Percentiles rank a stretch among this genome's conserved stretches.
Evolutionary conservation across 2,329 filamentous ascomycete genomes (phyloP).

Genomic region (Calonectria henricotiae): DNA sequence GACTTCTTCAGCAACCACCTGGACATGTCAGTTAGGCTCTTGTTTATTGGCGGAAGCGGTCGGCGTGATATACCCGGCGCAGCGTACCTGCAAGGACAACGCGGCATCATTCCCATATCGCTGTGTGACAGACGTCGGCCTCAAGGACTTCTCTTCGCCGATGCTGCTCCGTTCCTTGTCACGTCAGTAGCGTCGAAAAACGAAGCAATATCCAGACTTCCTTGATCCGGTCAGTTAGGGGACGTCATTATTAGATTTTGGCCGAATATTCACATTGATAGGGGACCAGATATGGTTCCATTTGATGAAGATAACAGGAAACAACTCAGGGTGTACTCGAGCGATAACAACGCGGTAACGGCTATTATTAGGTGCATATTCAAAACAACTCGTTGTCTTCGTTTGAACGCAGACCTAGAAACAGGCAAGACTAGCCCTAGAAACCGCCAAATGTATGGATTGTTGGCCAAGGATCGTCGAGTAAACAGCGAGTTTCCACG

Average conservation of each 20-base stretch:
- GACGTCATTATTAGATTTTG: conserved; percentile 18
- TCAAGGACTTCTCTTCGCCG: conserved; percentile 16
- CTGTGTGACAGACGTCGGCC: conserved; percentile 3
- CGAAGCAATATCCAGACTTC: not conserved
- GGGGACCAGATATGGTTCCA: conserved; percentile 4
- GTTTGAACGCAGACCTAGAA: conserved; percentile 13
- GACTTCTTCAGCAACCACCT: conserved; percentile 13
- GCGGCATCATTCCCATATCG: conserved; percentile 4
- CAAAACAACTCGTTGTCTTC: conserved; percentile 21
- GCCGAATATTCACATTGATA: conserved; percentile 25
- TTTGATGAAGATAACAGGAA: conserved; percentile 21
- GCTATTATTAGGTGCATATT: conserved; percentile 23
- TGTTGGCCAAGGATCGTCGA: conserved; percentile 16
- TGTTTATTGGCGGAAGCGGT: conserved; percentile 23
- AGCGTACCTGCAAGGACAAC: conserved; percentile 7
- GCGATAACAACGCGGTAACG: not conserved
- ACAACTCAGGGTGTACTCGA: not conserved
- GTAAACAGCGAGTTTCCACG: conserved; percentile 14
- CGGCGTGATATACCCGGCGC: conserved; percentile 18
- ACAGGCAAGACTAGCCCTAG: conserved; percentile 10
- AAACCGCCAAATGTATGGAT: conserved; percentile 14
- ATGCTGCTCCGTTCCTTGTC: conserved; percentile 24
- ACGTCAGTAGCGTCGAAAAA: conserved; percentile 18
- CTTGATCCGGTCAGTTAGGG: not conserved
- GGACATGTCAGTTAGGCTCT: conserved; percentile 6